Conservation (phyloP, 176 grass and related monocot species). For the Oryza meyeriana region DNA sequence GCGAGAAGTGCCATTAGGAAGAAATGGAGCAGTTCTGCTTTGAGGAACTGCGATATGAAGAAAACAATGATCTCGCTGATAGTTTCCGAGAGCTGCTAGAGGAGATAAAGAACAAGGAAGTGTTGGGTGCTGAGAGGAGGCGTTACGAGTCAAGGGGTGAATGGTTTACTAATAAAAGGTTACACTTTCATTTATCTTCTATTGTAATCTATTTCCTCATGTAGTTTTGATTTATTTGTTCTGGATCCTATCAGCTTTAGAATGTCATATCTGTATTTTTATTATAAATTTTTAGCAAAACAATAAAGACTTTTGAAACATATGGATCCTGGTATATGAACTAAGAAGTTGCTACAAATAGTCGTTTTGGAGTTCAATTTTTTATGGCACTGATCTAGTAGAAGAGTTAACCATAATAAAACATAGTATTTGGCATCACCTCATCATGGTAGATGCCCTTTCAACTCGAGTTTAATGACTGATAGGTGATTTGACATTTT, state of each 20-base stretch:
- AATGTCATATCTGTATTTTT: not conserved
- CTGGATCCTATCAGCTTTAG: not conserved
- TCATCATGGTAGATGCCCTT: no score
- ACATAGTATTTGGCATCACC: no score
- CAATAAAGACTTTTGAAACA: no score
- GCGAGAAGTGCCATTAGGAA: constrained; percentile 36
- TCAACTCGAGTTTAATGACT: no score
- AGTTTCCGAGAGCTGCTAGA: constrained; percentile 65
- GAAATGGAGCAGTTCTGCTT: constrained; percentile 68
- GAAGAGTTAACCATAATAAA: no score
- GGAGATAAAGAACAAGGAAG: constrained; percentile 60
- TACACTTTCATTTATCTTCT: constrained; percentile 8
- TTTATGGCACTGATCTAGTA: no score
- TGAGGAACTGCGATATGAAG: constrained; percentile 71
- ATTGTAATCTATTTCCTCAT: not conserved
- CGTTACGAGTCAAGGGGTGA: constrained; percentile 39
- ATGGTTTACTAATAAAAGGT: constrained; percentile 83
- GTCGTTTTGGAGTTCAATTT: no score
- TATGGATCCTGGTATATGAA: no score
- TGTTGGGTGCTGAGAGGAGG: constrained; percentile 48
- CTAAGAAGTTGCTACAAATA: no score
- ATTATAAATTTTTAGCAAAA: not conserved
- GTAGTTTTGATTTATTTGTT: not conserved
- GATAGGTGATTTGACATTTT: no score
- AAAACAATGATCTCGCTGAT: constrained; percentile 27